These are phyloP conservation scores for Lipomyces starkeyi DNA, from an alignment of 805 yeast genomes.

Conservation along the genomic window DNA sequence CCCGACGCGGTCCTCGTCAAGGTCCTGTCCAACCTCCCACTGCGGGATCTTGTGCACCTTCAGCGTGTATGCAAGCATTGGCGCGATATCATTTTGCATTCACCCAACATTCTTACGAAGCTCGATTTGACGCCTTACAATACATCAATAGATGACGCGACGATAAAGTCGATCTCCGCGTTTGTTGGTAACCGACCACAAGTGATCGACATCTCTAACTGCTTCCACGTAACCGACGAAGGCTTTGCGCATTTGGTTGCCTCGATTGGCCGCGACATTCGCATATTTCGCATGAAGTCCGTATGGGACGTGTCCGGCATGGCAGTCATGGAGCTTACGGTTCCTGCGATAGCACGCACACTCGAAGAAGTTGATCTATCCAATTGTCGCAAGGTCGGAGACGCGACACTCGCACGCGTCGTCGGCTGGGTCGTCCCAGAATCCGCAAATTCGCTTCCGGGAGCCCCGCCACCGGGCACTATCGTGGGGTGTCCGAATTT, in stretches of 20 bases:
- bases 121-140: constrained; percentile 70
- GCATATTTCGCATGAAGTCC: constrained; percentile 63
- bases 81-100: constrained; percentile 66
- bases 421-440: constrained; percentile 57
- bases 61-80: constrained; percentile 67
- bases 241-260: constrained; percentile 76
- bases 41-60: constrained; percentile 66
- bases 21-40: constrained; percentile 58
- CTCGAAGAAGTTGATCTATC: constrained; percentile 68
- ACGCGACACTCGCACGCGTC: constrained; percentile 71
- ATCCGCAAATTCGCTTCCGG: constrained; percentile 10
- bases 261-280: constrained; percentile 69
- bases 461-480: constrained; percentile 32
- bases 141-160: constrained; percentile 62
- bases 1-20: constrained; percentile 64
- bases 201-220: constrained; percentile 66
- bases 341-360: constrained; percentile 64
- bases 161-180: constrained; percentile 63
- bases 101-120: constrained; percentile 57
- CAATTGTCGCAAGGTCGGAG: constrained; percentile 75
- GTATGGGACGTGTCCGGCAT: constrained; percentile 80
- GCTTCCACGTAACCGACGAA: constrained; percentile 77
- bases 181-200: constrained; percentile 70
- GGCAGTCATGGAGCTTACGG: constrained; percentile 80
- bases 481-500: constrained; percentile 65